Conservation (phyloP, 129 eudicot species). For the Flaveria brownii region DNA sequence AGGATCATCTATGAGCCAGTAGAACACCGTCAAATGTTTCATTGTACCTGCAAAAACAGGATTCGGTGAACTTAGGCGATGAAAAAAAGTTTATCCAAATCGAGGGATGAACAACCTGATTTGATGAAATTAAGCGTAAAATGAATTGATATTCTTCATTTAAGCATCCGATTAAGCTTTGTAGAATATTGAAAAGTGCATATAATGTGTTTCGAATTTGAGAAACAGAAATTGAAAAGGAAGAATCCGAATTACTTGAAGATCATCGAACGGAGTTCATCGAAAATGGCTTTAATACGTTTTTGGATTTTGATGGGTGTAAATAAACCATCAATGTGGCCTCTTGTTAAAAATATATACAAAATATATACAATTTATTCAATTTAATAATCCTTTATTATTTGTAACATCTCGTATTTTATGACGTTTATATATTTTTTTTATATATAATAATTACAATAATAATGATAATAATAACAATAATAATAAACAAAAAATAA, state of each 20-base stretch:
- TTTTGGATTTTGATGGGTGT: conserved; percentile 75
- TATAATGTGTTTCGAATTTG: neutral
- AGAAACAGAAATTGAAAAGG: no score
- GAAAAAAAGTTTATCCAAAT: neutral
- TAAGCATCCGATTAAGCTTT: neutral
- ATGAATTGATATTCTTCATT: neutral
- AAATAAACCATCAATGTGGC: conserved; percentile 67
- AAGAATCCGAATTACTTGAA: conserved; percentile 58
- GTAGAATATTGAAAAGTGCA: neutral
- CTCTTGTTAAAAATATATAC: no score
- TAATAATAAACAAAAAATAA: no score
- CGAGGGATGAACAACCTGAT: neutral
- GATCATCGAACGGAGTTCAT: conserved; percentile 67
- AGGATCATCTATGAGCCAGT: conserved; percentile 37
- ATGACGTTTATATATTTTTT: no score
- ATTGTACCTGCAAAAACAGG: conserved; percentile 49
- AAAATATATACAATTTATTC: no score
- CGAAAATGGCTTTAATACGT: conserved; percentile 50
- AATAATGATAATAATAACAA: no score
- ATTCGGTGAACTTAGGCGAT: neutral
- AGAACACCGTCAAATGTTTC: conserved; percentile 87
- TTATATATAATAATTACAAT: no score
- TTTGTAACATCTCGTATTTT: no score
- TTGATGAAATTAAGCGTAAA: neutral
- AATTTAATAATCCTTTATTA: no score